Conservation (phyloP, 495 filamentous ascomycete species). For the Neurospora tetrasperma region DNA sequence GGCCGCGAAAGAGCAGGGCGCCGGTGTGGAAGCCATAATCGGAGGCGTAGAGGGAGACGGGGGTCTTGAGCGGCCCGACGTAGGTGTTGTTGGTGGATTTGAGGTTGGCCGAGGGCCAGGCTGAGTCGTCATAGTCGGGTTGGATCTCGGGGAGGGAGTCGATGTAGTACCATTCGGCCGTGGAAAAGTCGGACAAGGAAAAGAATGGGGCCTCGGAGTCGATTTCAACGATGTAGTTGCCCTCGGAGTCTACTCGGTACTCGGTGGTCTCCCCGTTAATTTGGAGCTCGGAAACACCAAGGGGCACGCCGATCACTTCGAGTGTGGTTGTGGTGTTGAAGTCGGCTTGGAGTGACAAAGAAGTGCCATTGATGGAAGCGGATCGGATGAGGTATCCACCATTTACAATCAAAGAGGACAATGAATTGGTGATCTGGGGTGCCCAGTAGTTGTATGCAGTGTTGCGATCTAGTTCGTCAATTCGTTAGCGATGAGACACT, state of each 20-base stretch:
- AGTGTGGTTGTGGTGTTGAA: constrained; percentile 54
- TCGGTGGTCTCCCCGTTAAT: constrained; percentile 46
- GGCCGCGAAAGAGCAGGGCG: constrained; percentile 57
- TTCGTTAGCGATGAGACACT: not conserved
- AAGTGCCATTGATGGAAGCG: constrained; percentile 39
- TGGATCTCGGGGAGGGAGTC: constrained; percentile 63
- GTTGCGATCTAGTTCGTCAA: constrained; percentile 43
- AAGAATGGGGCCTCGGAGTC: constrained; percentile 43
- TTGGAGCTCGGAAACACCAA: constrained; percentile 36
- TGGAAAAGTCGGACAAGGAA: constrained; percentile 42
- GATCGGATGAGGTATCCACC: constrained; percentile 68
- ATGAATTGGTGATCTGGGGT: constrained; percentile 34
- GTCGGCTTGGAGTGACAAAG: constrained; percentile 55
- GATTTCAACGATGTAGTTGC: constrained; percentile 44
- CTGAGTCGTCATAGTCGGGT: constrained; percentile 53
- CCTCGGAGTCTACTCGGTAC: constrained; percentile 34
- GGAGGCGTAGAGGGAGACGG: constrained; percentile 52
- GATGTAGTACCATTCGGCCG: constrained; percentile 56
- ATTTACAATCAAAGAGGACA: constrained; percentile 48
- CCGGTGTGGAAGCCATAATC: constrained; percentile 73
- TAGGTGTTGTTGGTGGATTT: constrained; percentile 46
- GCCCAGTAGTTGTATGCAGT: constrained; percentile 71
- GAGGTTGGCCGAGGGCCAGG: constrained; percentile 50
- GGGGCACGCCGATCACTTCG: constrained; percentile 54
- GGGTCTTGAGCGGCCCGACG: constrained; percentile 44